Conservation (phyloP, 495 filamentous ascomycete genomes). For the Aspergillus avenaceus region DNA sequence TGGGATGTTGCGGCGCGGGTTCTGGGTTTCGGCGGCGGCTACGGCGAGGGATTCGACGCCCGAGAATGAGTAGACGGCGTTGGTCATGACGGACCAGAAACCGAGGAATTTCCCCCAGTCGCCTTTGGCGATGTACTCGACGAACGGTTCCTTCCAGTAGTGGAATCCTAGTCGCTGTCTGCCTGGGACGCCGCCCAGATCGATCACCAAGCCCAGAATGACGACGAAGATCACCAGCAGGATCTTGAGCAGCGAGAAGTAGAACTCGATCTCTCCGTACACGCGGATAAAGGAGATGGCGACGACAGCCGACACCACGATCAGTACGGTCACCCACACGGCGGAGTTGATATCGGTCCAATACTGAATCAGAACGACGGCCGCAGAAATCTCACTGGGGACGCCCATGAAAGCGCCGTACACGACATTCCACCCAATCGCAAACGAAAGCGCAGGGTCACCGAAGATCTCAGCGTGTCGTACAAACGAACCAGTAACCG, state of each 20-base stretch:
- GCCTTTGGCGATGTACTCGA: conserved; percentile 40
- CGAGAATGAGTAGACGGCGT: conserved; percentile 56
- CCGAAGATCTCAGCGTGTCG: conserved; percentile 46
- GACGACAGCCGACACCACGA: conserved; percentile 48
- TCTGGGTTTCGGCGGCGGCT: conserved; percentile 45
- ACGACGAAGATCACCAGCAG: conserved; percentile 49
- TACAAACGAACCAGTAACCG: conserved; percentile 45
- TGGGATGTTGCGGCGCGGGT: conserved; percentile 42
- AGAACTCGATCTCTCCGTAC: conserved; percentile 41
- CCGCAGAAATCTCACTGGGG: conserved; percentile 59
- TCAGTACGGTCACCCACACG: conserved; percentile 53
- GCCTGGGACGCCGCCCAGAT: conserved; percentile 34
- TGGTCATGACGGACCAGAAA: conserved; percentile 57
- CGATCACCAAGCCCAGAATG: conserved; percentile 45
- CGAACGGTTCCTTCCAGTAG: conserved; percentile 51
- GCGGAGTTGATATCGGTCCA: conserved; percentile 53
- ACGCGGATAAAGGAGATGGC: conserved; percentile 50
- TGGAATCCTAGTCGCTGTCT: conserved; percentile 34
- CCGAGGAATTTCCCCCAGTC: conserved; percentile 47
- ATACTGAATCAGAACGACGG: conserved; percentile 55
- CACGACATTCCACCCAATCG: conserved; percentile 56
- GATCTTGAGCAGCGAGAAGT: conserved; percentile 42
- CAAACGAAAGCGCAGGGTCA: conserved; percentile 58
- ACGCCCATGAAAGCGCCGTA: conserved; percentile 57
- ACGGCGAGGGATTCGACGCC: conserved; percentile 52